Evolutionary conservation across 768 basidiomycete genomes (phyloP).

Genomic region (Lactarius vividus): DNA sequence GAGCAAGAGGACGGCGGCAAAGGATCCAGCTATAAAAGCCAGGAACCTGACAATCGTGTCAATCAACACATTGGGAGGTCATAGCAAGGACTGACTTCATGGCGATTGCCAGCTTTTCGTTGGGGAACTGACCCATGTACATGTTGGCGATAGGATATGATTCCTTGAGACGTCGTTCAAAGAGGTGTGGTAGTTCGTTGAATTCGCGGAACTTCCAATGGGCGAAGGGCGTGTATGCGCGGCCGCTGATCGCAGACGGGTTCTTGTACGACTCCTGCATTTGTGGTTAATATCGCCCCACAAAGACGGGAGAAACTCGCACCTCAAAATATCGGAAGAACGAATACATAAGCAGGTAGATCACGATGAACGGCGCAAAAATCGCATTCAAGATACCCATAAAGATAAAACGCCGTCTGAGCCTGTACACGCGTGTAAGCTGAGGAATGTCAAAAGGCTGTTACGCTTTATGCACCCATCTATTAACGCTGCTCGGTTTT

Average conservation of each 20-base stretch:
- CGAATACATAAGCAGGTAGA: slow-evolving; percentile 96
- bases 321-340: slow-evolving; percentile 99
- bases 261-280: slow-evolving; percentile 96
- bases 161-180: slow-evolving; percentile 79
- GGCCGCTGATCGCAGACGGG: slow-evolving; percentile 89
- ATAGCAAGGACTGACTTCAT: slow-evolving; percentile 65
- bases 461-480: slow-evolving; percentile 56
- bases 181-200: slow-evolving; percentile 95
- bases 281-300: not conserved
- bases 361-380: slow-evolving; percentile 94
- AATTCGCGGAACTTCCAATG: slow-evolving; percentile 99
- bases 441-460: not conserved
- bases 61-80: not conserved
- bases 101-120: slow-evolving; percentile 84
- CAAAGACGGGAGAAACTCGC: slow-evolving; percentile 29
- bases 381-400: slow-evolving; percentile 96
- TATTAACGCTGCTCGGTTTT: slow-evolving; percentile 72
- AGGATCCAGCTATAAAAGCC: slow-evolving; percentile 94
- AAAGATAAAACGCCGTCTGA: slow-evolving; percentile 86
- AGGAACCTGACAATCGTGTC: slow-evolving; percentile 64
- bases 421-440: slow-evolving; percentile 41
- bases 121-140: slow-evolving; percentile 98
- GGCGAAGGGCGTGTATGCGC: slow-evolving; percentile 91
- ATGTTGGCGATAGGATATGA: slow-evolving; percentile 88
- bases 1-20: slow-evolving; percentile 90